These are phyloP conservation scores for Tuber indicum DNA, from an alignment of 495 filamentous ascomycete species.

Conservation along the genomic window DNA sequence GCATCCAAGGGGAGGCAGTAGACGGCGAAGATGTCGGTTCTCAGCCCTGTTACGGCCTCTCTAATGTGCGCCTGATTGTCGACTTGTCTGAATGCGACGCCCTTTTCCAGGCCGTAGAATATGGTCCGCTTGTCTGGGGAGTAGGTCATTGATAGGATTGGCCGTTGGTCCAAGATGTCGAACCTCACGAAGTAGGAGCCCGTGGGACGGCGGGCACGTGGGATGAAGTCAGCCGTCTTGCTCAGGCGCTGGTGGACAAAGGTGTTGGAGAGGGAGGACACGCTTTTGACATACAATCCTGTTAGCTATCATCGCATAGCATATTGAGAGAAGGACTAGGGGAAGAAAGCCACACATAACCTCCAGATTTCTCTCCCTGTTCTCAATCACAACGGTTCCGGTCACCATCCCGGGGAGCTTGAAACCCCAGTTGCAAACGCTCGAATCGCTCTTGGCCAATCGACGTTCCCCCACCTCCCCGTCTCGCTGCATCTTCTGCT, in stretches of 20 bases:
- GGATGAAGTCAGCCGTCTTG: background rate
- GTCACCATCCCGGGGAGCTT: background rate
- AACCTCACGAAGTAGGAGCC: background rate
- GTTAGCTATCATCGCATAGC: background rate
- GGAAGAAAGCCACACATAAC: background rate
- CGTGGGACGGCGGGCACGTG: background rate
- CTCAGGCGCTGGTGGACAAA: background rate
- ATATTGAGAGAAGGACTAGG: background rate
- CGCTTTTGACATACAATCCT: background rate
- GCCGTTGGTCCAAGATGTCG: background rate
- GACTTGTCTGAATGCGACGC: background rate
- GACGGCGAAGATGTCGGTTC: constrained; percentile 35
- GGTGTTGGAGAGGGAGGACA: background rate
- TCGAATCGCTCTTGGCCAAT: background rate
- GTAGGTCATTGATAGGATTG: background rate
- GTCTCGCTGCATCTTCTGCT: background rate
- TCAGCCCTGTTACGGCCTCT: background rate
- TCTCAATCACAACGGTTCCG: background rate
- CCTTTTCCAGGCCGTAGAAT: background rate
- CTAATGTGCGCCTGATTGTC: background rate
- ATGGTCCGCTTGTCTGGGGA: background rate
- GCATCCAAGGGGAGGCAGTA: constrained; percentile 19
- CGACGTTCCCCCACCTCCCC: background rate
- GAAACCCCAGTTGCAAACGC: background rate
- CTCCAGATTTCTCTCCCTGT: background rate